Percentiles rank a stretch among this genome's conserved stretches.
These are phyloP conservation scores for Lathyrus oleraceus DNA, from an alignment of 306 rosid species.

Conservation along the genomic window DNA sequence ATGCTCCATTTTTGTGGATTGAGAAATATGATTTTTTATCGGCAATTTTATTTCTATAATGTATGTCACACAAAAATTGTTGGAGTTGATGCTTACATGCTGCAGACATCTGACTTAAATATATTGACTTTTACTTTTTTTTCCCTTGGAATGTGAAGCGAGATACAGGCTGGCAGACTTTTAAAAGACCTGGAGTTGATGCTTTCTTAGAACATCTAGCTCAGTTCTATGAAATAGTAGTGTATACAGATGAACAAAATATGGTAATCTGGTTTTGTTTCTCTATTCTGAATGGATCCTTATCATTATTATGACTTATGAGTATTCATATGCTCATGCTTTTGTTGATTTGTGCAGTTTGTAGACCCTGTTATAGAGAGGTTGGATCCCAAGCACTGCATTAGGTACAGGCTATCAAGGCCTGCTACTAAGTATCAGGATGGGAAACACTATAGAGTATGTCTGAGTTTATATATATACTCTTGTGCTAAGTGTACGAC, in stretches of 20 bases:
- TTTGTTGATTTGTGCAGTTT: conserved; percentile 59
- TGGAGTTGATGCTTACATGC: not conserved
- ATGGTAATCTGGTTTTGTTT: conserved; percentile 55
- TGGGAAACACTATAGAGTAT: conserved; percentile 90
- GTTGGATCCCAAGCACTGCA: conserved; percentile 83
- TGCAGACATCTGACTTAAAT: conserved; percentile 24
- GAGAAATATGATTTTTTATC: not conserved
- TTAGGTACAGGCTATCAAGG: conserved; percentile 78
- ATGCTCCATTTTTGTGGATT: not conserved
- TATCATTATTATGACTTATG: conserved; percentile 1
- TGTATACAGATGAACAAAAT: conserved; percentile 82
- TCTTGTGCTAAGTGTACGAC: not conserved
- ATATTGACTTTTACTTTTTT: conserved; percentile 34
- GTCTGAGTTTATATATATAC: conserved; percentile 33
- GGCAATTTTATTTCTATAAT: conserved; percentile 7
- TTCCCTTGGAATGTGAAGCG: conserved; percentile 60
- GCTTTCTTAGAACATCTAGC: conserved; percentile 95
- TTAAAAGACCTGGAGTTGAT: conserved; percentile 98
- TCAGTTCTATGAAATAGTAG: conserved; percentile 79
- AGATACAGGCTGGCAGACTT: conserved; percentile 96
- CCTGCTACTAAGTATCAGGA: conserved; percentile 89
- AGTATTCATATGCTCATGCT: conserved; percentile 26
- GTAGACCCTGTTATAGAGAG: conserved; percentile 94
- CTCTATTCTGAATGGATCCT: conserved; percentile 30
- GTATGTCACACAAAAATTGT: conserved; percentile 12